Evolutionary conservation across 768 basidiomycete genomes (phyloP).

Genomic region (Leccinum arenicola): DNA sequence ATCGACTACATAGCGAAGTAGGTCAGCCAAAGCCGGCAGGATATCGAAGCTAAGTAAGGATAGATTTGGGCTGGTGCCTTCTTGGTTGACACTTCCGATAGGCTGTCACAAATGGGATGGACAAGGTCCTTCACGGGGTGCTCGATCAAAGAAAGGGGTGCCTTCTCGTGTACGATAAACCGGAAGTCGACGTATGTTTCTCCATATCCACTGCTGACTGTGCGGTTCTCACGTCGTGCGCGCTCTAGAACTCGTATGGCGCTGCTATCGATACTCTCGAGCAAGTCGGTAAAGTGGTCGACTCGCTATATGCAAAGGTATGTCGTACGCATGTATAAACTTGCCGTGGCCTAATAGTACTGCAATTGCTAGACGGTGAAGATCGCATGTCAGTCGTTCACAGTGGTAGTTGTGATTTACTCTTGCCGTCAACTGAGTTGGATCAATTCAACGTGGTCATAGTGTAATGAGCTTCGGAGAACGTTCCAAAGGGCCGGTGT

Average conservation of each 20-base stretch:
- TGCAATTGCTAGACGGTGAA: slow-evolving; percentile 38
- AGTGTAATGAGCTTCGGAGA: neutral
- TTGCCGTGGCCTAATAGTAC: neutral
- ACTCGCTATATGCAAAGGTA: slow-evolving; percentile 86
- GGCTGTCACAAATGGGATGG: slow-evolving; percentile 95
- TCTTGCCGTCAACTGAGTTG: neutral
- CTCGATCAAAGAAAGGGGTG: slow-evolving; percentile 96
- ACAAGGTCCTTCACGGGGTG: slow-evolving; percentile 91
- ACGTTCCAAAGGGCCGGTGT: neutral
- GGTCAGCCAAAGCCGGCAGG: slow-evolving; percentile 84
- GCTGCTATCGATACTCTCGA: slow-evolving; percentile 87
- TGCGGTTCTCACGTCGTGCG: slow-evolving; percentile 4
- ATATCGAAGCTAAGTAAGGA: slow-evolving; percentile 86
- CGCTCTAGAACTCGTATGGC: slow-evolving; percentile 76
- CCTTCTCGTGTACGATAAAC: slow-evolving; percentile 85
- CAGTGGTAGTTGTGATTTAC: neutral
- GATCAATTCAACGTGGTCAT: neutral
- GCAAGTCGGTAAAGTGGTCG: slow-evolving; percentile 92
- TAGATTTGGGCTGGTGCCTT: neutral
- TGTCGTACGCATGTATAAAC: neutral
- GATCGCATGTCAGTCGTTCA: slow-evolving; percentile 32
- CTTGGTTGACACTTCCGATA: slow-evolving; percentile 29
- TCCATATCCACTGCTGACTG: neutral
- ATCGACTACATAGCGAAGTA: slow-evolving; percentile 82
- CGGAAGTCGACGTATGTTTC: slow-evolving; percentile 73